Base-by-base conservation (phyloP, 306 rosid genomes). In the Herpetospermum pedunculosum region DNA sequence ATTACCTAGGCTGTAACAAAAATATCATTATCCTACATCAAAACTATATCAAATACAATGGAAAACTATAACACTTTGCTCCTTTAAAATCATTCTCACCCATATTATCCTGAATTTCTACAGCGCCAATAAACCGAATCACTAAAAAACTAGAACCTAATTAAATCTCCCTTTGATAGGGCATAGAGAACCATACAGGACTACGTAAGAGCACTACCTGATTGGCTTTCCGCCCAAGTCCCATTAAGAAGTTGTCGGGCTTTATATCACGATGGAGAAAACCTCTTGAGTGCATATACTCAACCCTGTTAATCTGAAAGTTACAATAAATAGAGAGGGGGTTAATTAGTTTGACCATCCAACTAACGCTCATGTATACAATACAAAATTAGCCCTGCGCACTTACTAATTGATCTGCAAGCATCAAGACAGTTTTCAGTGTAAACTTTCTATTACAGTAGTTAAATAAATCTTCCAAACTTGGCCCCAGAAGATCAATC, bases 401-500 rank as follows among this genome's bases (percentile, higher is more conserved):
- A 84, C 96, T 83, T 86, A 92, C 99, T 74, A 92, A 83, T 86
- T 95, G 99, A 88, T 95, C 99, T 38, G 99, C 99, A 74, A 95
- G 90, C 99, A 95, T 95, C 85, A 95, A 81, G 48, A 95, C 99
- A 46, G 99, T 79, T 82, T 95, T 95, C 91, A 95, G 70, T 28
- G 93, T 67, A 78, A 95, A 86, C 83, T 88, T 95, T 75, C 97
- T 82, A 81, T 95, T 90, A 82, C 99, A 95, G 75, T 92, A 95
- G 81, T 95, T 92, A 88, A 95, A 95, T 78, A 95, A 79, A 87
- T 95, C 99, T 82, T 95, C 99, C 77, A 95, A 84, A 78, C 99
- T 95, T 77, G 99, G 99, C 72, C 99, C 99, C 80, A 95, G 99
- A 80, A 95, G 99, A 79, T 95, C 99, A 57, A 95, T 95, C 71